Percentiles rank a stretch among this genome's conserved stretches.
Evolutionary conservation across 2,329 filamentous ascomycete species (phyloP).

Genomic region (Chaetomium globosum): DNA sequence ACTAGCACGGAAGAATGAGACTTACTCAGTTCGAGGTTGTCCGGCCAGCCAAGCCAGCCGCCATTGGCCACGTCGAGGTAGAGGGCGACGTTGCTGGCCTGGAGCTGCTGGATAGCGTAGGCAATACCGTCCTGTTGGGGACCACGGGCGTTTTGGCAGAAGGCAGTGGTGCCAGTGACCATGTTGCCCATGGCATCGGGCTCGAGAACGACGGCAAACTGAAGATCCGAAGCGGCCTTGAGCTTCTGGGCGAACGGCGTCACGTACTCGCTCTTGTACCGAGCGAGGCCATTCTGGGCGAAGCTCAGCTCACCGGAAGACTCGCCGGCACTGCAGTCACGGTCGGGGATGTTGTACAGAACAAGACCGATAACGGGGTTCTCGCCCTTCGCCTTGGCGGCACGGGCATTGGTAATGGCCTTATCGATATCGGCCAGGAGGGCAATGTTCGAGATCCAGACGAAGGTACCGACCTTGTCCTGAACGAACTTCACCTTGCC

Average conservation of each 20-base stretch:
- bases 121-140: constrained; percentile 48
- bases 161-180: constrained; percentile 45
- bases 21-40: constrained; percentile 39
- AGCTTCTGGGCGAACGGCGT: constrained; percentile 44
- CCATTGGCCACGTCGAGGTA: constrained; percentile 49
- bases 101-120: constrained; percentile 45
- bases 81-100: constrained; percentile 44
- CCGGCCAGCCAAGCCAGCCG: constrained; percentile 48
- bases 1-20: background rate
- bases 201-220: constrained; percentile 49
- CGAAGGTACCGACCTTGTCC: constrained; percentile 46
- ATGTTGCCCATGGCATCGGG: constrained; percentile 50
- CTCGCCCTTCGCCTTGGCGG: constrained; percentile 41
- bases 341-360: constrained; percentile 49
- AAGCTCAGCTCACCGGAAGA: constrained; percentile 46
- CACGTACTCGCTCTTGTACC: background rate
- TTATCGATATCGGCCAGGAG: constrained; percentile 44
- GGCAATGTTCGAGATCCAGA: constrained; percentile 47
- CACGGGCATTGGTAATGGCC: constrained; percentile 44
- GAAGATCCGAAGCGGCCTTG: constrained; percentile 43
- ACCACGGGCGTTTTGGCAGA: constrained; percentile 44
- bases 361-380: constrained; percentile 48
- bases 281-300: constrained; percentile 34
- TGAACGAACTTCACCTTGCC: constrained; percentile 45
- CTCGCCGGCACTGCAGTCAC: constrained; percentile 49